Evolutionary conservation across 768 basidiomycete genomes (phyloP).

Genomic region (Mrakia hoshinonis): DNA sequence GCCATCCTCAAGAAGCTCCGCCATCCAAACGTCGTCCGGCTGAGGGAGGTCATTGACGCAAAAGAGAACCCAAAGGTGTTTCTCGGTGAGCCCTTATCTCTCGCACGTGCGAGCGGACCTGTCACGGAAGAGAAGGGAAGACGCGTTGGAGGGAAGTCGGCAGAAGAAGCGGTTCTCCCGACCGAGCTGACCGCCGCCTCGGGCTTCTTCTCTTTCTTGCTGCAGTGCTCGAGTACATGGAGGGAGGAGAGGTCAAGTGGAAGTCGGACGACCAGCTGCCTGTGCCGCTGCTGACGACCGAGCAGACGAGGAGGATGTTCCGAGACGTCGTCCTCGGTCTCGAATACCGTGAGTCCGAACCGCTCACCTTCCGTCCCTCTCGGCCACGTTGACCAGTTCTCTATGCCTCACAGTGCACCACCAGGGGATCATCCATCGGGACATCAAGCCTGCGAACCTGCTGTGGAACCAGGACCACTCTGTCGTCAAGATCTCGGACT

Average conservation of each 20-base stretch:
- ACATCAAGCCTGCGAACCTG: conserved; percentile 97
- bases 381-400: conserved; percentile 25
- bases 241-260: conserved; percentile 93
- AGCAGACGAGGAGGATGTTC: conserved; percentile 76
- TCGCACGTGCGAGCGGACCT: not conserved
- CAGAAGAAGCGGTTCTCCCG: not conserved
- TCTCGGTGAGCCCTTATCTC: conserved; percentile 55
- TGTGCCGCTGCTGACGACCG: conserved; percentile 73
- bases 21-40: conserved; percentile 78
- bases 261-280: conserved; percentile 56
- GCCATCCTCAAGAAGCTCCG: conserved; percentile 97
- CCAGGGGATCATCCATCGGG: conserved; percentile 97
- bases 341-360: conserved; percentile 68
- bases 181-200: not conserved
- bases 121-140: no score
- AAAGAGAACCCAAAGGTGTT: conserved; percentile 76
- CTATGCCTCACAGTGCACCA: conserved; percentile 63
- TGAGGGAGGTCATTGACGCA: conserved; percentile 94
- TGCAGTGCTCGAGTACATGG: conserved; percentile 90
- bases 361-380: not conserved
- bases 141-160: not conserved
- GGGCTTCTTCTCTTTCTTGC: not conserved
- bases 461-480: conserved; percentile 78
- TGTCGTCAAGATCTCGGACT: conserved; percentile 93
- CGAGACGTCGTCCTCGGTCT: conserved; percentile 89